Base-by-base conservation (phyloP, 2,329 filamentous ascomycete genomes). In the Fusarium nanum region DNA sequence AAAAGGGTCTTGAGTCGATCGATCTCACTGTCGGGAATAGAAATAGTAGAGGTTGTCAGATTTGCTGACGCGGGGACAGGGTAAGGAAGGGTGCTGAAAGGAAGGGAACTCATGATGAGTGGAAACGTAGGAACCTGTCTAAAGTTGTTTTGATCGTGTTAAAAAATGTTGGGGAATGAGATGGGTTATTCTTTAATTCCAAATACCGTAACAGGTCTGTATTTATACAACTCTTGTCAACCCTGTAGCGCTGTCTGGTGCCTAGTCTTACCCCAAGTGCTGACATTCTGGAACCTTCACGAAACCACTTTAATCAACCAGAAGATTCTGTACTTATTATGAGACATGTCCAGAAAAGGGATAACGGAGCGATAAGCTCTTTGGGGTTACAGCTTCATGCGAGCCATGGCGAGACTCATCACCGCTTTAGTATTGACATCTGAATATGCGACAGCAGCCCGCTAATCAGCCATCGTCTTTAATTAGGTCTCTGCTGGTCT, bases 31-130 rank as follows among this genome's bases (percentile, higher is more conserved):
- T 53, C 46, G 0, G 46, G 22, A 8, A 67, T 20, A 7, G 50
- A 67, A 40, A 67, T 49, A n/a, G 56, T 63, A 41, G 57, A 63
- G 16, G 64, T 12, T 7, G 45, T 67, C 30, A 67, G 46, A 30
- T 57, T 67, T 28, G 63, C 63, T 56, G 63, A 67, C 41, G 41
- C 10, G 22, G 50, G 28, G 41, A 62, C 32, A 3, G 37, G 6
- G 40, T 55, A 32, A 10, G 64, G 57, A 23, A 27, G 34, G 18
- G 7, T 10, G 11, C n/a, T 50, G 9, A 63, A 67, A 34, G 44
- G 18, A 6, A 56, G 30, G 13, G 46, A 34, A 10, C 14, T 22
- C 64, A 67, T 67, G 7, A 5, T 23, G 22, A 23, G 22, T 23
- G 22, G n/a, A n/a, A n/a, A n/a, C n/a, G n/a, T n/a, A n/a, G n/a